Base-by-base conservation (phyloP, 1,139 yeast species). In the Pichia sp. region DNA sequence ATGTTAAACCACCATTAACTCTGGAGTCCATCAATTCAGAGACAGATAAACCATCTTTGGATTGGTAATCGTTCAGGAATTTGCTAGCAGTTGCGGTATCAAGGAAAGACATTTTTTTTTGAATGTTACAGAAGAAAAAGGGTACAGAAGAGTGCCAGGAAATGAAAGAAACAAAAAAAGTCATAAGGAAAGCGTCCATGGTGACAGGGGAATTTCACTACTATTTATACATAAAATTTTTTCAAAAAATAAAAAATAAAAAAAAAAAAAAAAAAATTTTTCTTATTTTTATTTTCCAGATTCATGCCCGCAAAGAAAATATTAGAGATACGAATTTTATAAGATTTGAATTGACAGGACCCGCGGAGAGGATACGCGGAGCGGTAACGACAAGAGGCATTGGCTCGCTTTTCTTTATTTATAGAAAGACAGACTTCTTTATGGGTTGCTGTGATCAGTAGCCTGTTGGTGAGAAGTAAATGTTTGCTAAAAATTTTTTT, bases 1-100 rank as follows among this genome's bases (percentile, higher is more conserved):
- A 92, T 53, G 99, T 92, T 63, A 92, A 79, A 49, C 99, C 99
- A 66, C 98, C 98, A 68, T 94, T 83, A 59, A 72, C 68, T 56
- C 79, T 71, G 44, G 97, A 87, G 71, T 92, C 95, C 83, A 94
- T 85, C 68, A 92, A 79, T 57, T 85, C 77, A 50, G 77, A 72
- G 60, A 85, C 84, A 54, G 86, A 82, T 57, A 92, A 77, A 53
- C 98, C 99, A 67, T 92, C 98, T 64, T 76, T 81, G 57, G 71
- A 66, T 52, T 75, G 56, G 73, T 86, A 90, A 54, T 76, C 67
- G 53, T 75, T 69, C 56, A 92, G 75, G 64, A 72, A 72, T 50
- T 81, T 77, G 51, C 82, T 61, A 55, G 97, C 97, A 55, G 76
- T 74, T 44, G 85, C 55, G 56, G 75, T 65, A 64, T 84, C 85